Evolutionary conservation across 768 basidiomycete genomes (phyloP).

Genomic region (Leccinum longicurvipes): DNA sequence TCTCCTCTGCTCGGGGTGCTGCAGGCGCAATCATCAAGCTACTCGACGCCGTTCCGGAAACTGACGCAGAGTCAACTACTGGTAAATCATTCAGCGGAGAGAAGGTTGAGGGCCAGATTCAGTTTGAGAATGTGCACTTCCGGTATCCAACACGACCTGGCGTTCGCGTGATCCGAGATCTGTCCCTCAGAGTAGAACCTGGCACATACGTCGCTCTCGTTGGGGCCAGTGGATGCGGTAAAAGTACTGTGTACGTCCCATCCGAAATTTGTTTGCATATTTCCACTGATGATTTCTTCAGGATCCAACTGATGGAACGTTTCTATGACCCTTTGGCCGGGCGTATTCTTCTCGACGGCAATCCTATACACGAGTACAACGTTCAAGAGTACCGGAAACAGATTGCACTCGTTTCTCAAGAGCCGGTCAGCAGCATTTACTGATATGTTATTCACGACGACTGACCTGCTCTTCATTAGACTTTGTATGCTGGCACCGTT

Average conservation of each 20-base stretch:
- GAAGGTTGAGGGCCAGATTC: slow-evolving; percentile 58
- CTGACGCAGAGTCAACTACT: slow-evolving; percentile 72
- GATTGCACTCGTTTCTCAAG: slow-evolving; percentile 88
- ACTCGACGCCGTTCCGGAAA: slow-evolving; percentile 70
- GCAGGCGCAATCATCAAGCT: slow-evolving; percentile 73
- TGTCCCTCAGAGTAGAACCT: slow-evolving; percentile 68
- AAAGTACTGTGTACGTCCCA: slow-evolving; percentile 68
- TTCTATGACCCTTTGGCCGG: slow-evolving; percentile 82
- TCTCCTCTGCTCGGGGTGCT: slow-evolving; percentile 79
- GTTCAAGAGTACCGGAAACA: slow-evolving; percentile 86
- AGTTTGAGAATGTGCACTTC: slow-evolving; percentile 81
- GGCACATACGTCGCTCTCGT: slow-evolving; percentile 84
- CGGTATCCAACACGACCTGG: slow-evolving; percentile 86
- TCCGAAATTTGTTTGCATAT: not conserved
- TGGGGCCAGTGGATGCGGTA: slow-evolving; percentile 78
- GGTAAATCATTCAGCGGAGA: slow-evolving; percentile 51
- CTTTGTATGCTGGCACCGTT: slow-evolving; percentile 86
- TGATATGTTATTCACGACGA: slow-evolving; percentile 4
- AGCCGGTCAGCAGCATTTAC: slow-evolving; percentile 44
- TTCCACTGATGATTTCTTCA: slow-evolving; percentile 23
- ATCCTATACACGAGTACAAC: slow-evolving; percentile 73
- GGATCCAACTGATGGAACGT: slow-evolving; percentile 78
- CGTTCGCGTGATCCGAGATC: slow-evolving; percentile 76
- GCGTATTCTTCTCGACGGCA: slow-evolving; percentile 67
- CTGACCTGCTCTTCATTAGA: slow-evolving; percentile 29